Percentiles rank a stretch among this genome's conserved stretches.
phyloP scores from a whole-genome alignment of 139 green algal genomes.

The Pleodorina starrii region DNA sequence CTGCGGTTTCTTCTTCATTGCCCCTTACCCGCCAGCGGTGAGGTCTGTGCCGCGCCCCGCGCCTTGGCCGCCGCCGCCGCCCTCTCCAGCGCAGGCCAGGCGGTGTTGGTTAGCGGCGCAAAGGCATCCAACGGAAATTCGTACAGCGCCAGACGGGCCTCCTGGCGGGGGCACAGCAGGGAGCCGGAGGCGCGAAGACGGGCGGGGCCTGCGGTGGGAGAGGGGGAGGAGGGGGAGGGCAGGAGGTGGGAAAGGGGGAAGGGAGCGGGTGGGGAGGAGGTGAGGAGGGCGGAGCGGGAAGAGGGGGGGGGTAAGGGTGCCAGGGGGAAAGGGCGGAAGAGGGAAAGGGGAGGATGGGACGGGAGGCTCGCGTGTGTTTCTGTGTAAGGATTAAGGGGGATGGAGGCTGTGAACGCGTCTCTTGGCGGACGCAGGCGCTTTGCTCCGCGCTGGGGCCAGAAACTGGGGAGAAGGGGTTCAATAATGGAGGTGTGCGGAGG shows the following conservation, averaged over 20 bases:
- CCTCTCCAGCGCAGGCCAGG: slow-evolving; percentile 73
- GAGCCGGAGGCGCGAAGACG: slow-evolving; percentile 64
- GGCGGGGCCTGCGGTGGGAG: slow-evolving; percentile 47
- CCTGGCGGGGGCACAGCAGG: slow-evolving; percentile 83
- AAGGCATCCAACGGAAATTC: slow-evolving; percentile 88
- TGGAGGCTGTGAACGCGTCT: too few relatives aligned
- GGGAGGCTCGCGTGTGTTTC: too few relatives aligned
- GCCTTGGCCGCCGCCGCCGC: slow-evolving; percentile 35
- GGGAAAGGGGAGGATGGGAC: too few relatives aligned
- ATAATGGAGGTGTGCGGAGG: too few relatives aligned
- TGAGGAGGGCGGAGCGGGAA: too few relatives aligned
- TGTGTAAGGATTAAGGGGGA: too few relatives aligned
- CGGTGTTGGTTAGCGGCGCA: slow-evolving; percentile 75
- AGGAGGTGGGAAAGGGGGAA: not conserved
- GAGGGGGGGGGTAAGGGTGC: too few relatives aligned
- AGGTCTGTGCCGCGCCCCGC: not conserved
- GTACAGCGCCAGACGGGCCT: slow-evolving; percentile 80
- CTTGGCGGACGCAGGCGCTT: too few relatives aligned
- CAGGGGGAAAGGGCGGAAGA: too few relatives aligned
- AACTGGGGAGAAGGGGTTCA: too few relatives aligned
- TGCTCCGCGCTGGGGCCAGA: too few relatives aligned
- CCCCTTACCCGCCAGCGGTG: slow-evolving; percentile 31
- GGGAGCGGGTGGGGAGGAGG: not conserved
- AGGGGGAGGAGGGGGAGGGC: not conserved
- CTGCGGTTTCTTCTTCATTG: too few relatives aligned